Base-by-base conservation (phyloP, 495 filamentous ascomycete species). In the Achaetomiella virescens region DNA sequence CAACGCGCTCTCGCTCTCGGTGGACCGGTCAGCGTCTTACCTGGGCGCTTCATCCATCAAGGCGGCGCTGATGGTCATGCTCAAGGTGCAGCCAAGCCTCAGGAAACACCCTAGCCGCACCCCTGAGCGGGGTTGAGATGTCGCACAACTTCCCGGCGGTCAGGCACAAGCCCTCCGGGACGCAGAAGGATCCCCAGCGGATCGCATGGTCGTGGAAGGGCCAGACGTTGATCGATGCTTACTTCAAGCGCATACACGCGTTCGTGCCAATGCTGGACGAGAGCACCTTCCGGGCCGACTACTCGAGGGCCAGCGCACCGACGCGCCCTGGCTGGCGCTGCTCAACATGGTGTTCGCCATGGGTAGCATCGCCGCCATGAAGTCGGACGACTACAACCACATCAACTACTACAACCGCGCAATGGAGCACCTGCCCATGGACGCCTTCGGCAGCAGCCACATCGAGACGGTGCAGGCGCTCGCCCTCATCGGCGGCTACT, bases 341-440 rank as follows among this genome's bases (percentile, higher is more conserved):
- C 74, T 90, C 21, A 91, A 92, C 64, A 89, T 89, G 72, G 86
- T 92, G 27, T 84, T 91, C 50, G 87, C 88, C 18, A 78, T 91
- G 69, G 88, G 88, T 18, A 86, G 84, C 60, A 84, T 92, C 38
- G 84, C 81, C 0, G 83, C 83, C 21, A 81, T 78, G 29, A 85
- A 84, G 51, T 84, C 82, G 0, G 83, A 87, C 60, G 84, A 89
- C 66, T 80, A 80, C 54, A 82, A 78, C 51, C 88, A 92, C 58
- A 76, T 86, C 59, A 81, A 79, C 58, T 92, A 88, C 69, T 91
- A 86, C 72, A 77, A 80, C 57, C 78, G 82, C 14, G 83, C 85
- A 38, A 87, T 87, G 70, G 80, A 82, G 51, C 81, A 86, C 64
- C 70, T 91, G 21, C 76, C 75, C 6, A 75, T 90, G 62, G 85